phyloP scores from a whole-genome alignment of 805 yeast species.

The Maudiozyma barnettii region DNA sequence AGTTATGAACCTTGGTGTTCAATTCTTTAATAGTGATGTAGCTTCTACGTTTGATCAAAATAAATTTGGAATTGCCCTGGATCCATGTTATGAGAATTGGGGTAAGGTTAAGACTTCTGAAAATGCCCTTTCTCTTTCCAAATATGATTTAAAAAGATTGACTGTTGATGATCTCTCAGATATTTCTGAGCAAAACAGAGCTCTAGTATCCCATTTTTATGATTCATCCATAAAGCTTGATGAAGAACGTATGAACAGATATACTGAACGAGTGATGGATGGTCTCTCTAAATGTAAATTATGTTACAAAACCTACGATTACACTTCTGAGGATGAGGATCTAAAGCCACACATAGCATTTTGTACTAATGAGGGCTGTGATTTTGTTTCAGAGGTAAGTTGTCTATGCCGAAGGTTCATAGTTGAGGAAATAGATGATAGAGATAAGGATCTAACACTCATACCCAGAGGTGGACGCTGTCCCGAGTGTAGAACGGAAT shows the following conservation, averaged over 20 bases:
- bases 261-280: slow-evolving; percentile 13
- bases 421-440: background rate
- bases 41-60: slow-evolving; percentile 18
- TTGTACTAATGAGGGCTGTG: slow-evolving; percentile 30
- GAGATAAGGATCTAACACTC: slow-evolving; percentile 5
- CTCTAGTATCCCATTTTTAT: slow-evolving; percentile 23
- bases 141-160: slow-evolving; percentile 3
- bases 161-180: slow-evolving; percentile 10
- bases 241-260: slow-evolving; percentile 7
- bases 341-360: slow-evolving; percentile 29
- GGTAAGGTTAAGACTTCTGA: background rate
- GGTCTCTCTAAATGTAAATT: slow-evolving; percentile 26
- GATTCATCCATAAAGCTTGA: slow-evolving; percentile 9
- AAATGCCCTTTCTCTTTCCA: slow-evolving; percentile 5
- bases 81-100: background rate
- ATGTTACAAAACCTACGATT: slow-evolving; percentile 30
- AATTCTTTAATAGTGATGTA: slow-evolving; percentile 33
- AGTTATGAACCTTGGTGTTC: slow-evolving; percentile 37
- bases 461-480: slow-evolving; percentile 27
- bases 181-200: slow-evolving; percentile 18
- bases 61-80: slow-evolving; percentile 11
- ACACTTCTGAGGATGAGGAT: slow-evolving; percentile 23
- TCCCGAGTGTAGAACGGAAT: slow-evolving; percentile 16
- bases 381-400: slow-evolving; percentile 29
- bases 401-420: slow-evolving; percentile 30